phyloP scores from a whole-genome alignment of 495 filamentous ascomycete species.

The Podospora bellae-mahoneyi region DNA sequence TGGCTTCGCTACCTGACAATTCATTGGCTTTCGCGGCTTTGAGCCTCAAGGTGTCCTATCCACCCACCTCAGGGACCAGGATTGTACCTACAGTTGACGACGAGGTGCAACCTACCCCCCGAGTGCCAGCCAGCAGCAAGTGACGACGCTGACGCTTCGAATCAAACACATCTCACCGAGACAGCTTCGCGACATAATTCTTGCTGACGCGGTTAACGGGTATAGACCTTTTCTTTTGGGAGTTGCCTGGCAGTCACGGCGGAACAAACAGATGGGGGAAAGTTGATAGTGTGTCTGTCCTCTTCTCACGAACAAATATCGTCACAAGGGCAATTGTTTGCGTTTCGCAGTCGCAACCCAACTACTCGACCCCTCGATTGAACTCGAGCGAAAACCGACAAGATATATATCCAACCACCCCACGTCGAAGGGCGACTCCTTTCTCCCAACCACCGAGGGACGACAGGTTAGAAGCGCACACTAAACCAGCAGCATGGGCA shows the following conservation, averaged over 20 bases:
- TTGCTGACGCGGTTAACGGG: not conserved
- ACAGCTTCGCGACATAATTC: not conserved
- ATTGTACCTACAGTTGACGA: not conserved
- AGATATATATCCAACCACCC: not conserved
- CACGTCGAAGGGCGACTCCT: not conserved
- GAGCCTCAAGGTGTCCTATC: slow-evolving; percentile 4
- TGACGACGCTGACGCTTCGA: not conserved
- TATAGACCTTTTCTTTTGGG: not conserved
- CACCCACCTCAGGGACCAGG: not conserved
- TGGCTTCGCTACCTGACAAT: not conserved
- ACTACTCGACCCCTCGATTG: not conserved
- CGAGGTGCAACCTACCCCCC: not conserved
- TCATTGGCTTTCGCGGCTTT: not conserved
- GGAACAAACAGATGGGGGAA: not conserved
- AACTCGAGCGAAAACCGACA: not conserved
- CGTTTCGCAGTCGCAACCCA: slow-evolving; percentile 6
- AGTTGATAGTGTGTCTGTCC: not conserved
- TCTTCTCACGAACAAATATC: not conserved
- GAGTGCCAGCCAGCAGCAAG: not conserved
- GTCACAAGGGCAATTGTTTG: slow-evolving; percentile 15
- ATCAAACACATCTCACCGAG: not conserved
- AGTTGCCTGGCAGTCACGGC: not conserved
- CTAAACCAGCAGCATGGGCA: slow-evolving; percentile 36
- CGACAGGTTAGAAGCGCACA: not conserved
- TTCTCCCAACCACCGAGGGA: not conserved